Evolutionary conservation across 495 filamentous ascomycete genomes (phyloP), one percentile per base, ranked within the genome.

Genomic region (Penicillium dipodomyicola): DNA sequence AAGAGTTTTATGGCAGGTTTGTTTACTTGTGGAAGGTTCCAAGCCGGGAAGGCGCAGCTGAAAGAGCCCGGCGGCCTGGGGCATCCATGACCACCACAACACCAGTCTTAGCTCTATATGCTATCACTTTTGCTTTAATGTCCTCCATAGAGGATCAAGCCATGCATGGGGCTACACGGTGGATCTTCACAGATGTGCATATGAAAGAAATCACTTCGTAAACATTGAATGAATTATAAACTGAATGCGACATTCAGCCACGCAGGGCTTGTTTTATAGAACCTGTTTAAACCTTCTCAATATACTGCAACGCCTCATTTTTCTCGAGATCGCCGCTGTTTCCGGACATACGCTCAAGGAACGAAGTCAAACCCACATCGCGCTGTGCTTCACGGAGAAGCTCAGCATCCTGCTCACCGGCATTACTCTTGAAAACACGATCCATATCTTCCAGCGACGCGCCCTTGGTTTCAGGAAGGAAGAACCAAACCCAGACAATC

Each of bases 401-500:
- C 35, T 66, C 65, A 9, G 68, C 65, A 57, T 78, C 75, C 23
- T 62, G 60, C 41, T 68, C 67, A 3, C 71, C 72, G 35, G 68
- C 71, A 9, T 70, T 63, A 44, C 72, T 76, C 5, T 57, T 63
- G 57, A 80, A 80, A 0, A 80, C 74, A 2, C 72, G 72, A 60
- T 77, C 74, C 63, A 89, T 79, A 67, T 89, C 87, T 69, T 91
- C 87, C 15, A 89, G 78, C 2, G 80, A 82, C 64, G 88, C 85
- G 33, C 81, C 77, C 56, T 81, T 84, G 4, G 87, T 89, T 60
- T 82, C 78, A 15, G 76, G 76, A 8, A 80, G 64, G 60, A 77
- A 77, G 62, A 76, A 69, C 56, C 67, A 80, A n/a, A 78, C 71
- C 64, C 76, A 79, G 5, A 69, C 53, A 22, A 73, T 72, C 11